Evolutionary conservation across 768 basidiomycete genomes (phyloP), one percentile per base, ranked within the genome.

Genomic region (Naganishia kalamii): DNA sequence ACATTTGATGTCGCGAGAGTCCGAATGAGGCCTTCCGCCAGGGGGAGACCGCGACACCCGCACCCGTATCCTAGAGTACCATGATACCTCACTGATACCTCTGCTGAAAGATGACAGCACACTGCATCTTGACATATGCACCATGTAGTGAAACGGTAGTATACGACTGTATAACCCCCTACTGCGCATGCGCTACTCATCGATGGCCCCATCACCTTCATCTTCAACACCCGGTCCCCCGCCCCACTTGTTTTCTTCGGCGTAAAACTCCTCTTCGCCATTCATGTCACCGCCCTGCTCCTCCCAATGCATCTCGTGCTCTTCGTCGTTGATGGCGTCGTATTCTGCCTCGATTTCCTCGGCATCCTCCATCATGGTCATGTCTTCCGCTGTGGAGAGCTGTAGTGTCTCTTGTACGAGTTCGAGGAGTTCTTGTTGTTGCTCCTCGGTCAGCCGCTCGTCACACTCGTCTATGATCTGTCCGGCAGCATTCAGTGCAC

Each of bases 381-480:
- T 60, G 41, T 63, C 66, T 17, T 62, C 44, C n/a, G 60, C 52
- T 12, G 66, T 57, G 10, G 65, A 30, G 13, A 63, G 33, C 17
- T 68, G 62, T 15, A 71, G 65, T 4, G 65, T 76, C 25, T 46
- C 37, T 35, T 35, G 79, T 25, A 93, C 87, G 30, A 80, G 74
- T 4, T 75, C 72, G 0, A 92, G 80, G 12, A 93, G 84, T 10
- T 86, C 84, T 2, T 87, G 84, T 78, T 88, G 86, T 33, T 82
- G 80, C 43, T 86, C 83, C 0, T 86, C 86, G n/a, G 65, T 57
- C 4, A 92, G 83, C 47, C 92, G 84, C 69, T 89, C 87, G 77
- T 92, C 90, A 2, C 91, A 79, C 76, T 97, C 92, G 78, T 97
- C 93, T 10, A 97, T 85, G 62, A 94, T 88, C 92, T 96, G 37